Percentiles rank a stretch among this genome's conserved stretches.
Evolutionary conservation across 192 early-diverging fungal genomes (phyloP).

Genomic region (Thoreauomyces humboldtii): DNA sequence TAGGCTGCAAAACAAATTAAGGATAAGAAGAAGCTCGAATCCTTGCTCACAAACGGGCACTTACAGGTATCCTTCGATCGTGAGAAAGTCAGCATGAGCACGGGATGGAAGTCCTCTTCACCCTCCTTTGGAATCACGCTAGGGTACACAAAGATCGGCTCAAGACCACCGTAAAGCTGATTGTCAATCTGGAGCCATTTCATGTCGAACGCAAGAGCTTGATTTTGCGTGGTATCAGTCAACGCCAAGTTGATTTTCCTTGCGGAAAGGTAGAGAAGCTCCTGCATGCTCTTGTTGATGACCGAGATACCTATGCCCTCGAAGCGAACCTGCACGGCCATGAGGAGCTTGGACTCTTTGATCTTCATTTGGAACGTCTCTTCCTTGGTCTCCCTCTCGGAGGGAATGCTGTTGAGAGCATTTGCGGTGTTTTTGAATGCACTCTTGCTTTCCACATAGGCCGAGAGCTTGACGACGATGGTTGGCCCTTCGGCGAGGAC

Average conservation of each 20-base stretch:
- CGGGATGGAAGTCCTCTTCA: conserved; percentile 65
- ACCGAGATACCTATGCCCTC: conserved; percentile 91
- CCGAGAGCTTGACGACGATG: conserved; percentile 30
- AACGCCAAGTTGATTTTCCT: conserved; percentile 73
- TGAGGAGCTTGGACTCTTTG: conserved; percentile 36
- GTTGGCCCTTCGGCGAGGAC: conserved; percentile 46
- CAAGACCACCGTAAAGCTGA: conserved; percentile 81
- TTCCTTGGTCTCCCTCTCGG: conserved; percentile 8
- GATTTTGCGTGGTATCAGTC: conserved; percentile 78
- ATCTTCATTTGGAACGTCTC: conserved; percentile 27
- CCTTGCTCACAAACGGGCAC: conserved; percentile 13
- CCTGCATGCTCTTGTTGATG: conserved; percentile 72
- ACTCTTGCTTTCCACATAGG: conserved; percentile 35
- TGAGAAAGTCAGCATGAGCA: conserved; percentile 62
- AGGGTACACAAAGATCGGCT: conserved; percentile 94
- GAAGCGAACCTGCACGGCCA: conserved; percentile 70
- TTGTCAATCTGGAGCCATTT: conserved; percentile 97
- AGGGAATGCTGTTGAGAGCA: background rate
- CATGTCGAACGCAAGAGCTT: conserved; percentile 71
- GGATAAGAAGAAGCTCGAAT: background rate
- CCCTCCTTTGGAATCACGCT: conserved; percentile 76
- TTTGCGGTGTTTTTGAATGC: conserved; percentile 21
- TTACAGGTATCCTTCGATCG: conserved; percentile 84
- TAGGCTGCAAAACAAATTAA: conserved; percentile 56
- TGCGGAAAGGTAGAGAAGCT: conserved; percentile 82